These are phyloP conservation scores for Tulasnella sp. DNA, from an alignment of 768 basidiomycete species.

Conservation along the genomic window DNA sequence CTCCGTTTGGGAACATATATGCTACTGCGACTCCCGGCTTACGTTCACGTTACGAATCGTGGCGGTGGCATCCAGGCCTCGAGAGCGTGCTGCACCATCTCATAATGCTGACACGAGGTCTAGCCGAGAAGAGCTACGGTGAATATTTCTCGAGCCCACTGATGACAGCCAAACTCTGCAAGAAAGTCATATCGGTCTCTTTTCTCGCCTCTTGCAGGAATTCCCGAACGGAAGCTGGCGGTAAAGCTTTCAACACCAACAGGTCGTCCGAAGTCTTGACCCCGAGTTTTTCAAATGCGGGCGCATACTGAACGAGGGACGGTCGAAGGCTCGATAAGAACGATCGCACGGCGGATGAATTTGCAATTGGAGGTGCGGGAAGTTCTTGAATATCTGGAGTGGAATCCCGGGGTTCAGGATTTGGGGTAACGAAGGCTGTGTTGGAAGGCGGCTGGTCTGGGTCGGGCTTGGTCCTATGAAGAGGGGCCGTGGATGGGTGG, in stretches of 20 bases:
- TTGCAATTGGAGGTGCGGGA: neutral
- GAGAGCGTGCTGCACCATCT: neutral
- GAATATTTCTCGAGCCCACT: neutral
- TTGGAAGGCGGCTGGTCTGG: neutral
- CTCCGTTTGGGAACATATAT: too few species aligned
- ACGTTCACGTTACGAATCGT: neutral
- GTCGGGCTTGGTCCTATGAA: neutral
- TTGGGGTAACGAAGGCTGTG: neutral
- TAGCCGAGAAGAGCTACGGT: neutral
- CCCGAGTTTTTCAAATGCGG: neutral
- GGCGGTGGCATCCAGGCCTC: neutral
- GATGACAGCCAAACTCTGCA: neutral
- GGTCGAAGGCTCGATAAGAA: neutral
- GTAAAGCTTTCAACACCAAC: neutral
- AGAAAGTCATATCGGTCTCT: neutral
- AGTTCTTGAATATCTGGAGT: neutral
- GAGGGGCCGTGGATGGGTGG: neutral
- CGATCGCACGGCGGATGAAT: neutral
- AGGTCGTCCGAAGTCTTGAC: neutral
- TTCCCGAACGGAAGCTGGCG: neutral
- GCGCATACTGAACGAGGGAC: neutral
- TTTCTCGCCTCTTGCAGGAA: neutral
- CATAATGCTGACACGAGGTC: neutral
- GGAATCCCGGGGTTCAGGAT: neutral
- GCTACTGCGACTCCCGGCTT: neutral